Base-by-base conservation (phyloP, 2,329 filamentous ascomycete species). In the Helotiales sp. region DNA sequence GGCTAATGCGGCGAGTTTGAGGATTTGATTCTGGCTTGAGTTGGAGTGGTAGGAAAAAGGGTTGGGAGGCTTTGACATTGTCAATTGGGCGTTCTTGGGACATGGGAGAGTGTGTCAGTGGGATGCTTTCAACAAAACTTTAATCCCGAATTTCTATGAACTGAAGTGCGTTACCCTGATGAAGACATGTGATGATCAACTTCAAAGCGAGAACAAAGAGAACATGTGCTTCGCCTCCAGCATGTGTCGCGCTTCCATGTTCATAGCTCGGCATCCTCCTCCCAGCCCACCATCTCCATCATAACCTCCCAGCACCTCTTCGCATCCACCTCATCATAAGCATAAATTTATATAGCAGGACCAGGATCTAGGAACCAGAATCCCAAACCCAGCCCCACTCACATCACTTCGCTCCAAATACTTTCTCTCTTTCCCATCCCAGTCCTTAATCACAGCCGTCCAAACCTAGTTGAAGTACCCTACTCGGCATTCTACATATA, bases 391-490 rank as follows among this genome's bases (percentile, higher is more conserved):
- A 10, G 34, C 30, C 17, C 20, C n/a, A 24, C 4, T 28, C 64
- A 10, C 40, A 22, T 43, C 58, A 17, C 24, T 26, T 17, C 3
- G 82, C 82, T 1, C 84, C 84, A 69, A 78, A 81, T 2, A 79
- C 80, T 73, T 83, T 26, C 66, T 61, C 58, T 55, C 63, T 24
- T 63, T 60, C 2, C 59, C 66, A 32, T 68, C 59, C 58, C 59
- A 60, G 3, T 59, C 58, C 8, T 26, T 54, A 3, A 58, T 50
- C 40, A 66, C 43, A 32, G 79, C 80, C 0, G 79, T 80, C 73
- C 76, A 80, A 5, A 82, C 77, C 3, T 78, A n/a, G 81, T 83
- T 1, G 81, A 78, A 66, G 80, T 80, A 11, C 81, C 70, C 30
- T 69, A 64, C 17, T 70, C 64, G n/a, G 40, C 22, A 13, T 81